Conservation (phyloP, 202 grass and related monocot species). For the Carex arenaria region DNA sequence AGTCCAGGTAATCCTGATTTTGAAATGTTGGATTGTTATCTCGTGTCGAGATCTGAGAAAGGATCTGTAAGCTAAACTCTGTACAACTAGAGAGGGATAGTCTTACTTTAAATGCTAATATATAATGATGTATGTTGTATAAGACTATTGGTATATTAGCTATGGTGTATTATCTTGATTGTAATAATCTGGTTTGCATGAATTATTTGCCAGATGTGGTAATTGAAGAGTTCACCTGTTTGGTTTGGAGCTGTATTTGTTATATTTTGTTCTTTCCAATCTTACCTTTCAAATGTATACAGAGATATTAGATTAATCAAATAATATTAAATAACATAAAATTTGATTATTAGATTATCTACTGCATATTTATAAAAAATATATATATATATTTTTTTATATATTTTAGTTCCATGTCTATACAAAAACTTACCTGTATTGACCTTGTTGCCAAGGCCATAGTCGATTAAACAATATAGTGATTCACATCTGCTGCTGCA, state of each 20-base stretch:
- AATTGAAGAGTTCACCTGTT: neutral
- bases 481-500: too few relatives aligned
- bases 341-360: too few relatives aligned
- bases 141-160: neutral
- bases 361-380: too few relatives aligned
- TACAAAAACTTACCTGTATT: too few relatives aligned
- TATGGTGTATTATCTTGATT: neutral
- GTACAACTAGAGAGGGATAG: neutral
- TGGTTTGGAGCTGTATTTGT: neutral
- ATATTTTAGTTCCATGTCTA: too few relatives aligned
- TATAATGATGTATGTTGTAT: neutral
- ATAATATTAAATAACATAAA: too few relatives aligned
- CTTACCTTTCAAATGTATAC: neutral
- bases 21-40: neutral
- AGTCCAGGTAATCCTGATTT: neutral
- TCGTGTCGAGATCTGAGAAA: neutral
- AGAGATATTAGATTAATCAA: neutral
- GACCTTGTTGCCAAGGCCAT: too few relatives aligned
- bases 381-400: too few relatives aligned
- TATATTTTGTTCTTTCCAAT: neutral
- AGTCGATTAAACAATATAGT: too few relatives aligned
- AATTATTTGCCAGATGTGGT: neutral
- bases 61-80: neutral
- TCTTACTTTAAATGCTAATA: neutral
- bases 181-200: neutral